Evolutionary conservation across 306 rosid species (phyloP).

Genomic region (Vigna trinervia): DNA sequence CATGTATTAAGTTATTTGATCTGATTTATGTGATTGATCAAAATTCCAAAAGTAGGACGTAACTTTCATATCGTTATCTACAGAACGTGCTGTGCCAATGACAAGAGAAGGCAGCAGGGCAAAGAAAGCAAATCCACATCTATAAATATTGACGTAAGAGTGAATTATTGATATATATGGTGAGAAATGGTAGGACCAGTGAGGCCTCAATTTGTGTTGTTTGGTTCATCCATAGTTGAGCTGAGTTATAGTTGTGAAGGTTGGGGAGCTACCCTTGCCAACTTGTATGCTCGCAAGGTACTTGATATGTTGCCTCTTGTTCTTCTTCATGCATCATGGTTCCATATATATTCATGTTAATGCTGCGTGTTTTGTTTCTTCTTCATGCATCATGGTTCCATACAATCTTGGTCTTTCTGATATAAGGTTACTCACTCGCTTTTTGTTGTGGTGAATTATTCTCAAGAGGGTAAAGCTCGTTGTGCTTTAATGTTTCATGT

Average conservation of each 20-base stretch:
- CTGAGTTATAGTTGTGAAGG: slow-evolving; percentile 64
- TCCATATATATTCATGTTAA: not conserved
- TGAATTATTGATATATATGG: not conserved
- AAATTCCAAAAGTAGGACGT: not conserved
- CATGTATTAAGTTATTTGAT: not conserved
- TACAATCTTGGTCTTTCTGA: not conserved
- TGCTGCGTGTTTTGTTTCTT: not conserved
- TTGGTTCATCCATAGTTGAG: slow-evolving; percentile 89
- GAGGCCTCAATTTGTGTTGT: slow-evolving; percentile 87
- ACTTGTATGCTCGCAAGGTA: slow-evolving; percentile 77
- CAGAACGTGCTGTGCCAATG: not conserved
- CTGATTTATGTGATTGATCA: not conserved
- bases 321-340: not conserved
- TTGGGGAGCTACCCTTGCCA: slow-evolving; percentile 80
- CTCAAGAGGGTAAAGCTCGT: not conserved
- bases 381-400: not conserved
- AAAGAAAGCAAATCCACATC: slow-evolving; percentile 23
- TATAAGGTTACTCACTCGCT: not conserved
- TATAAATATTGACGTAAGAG: not conserved
- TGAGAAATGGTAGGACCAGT: slow-evolving; percentile 76
- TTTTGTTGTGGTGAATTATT: slow-evolving; percentile 28
- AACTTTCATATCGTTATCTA: slow-evolving; percentile 17
- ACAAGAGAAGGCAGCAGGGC: not conserved
- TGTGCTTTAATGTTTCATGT: not conserved
- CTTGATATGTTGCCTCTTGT: not conserved